Conservation (phyloP, 208 protist genomes). For the Leishmania mexicana region DNA sequence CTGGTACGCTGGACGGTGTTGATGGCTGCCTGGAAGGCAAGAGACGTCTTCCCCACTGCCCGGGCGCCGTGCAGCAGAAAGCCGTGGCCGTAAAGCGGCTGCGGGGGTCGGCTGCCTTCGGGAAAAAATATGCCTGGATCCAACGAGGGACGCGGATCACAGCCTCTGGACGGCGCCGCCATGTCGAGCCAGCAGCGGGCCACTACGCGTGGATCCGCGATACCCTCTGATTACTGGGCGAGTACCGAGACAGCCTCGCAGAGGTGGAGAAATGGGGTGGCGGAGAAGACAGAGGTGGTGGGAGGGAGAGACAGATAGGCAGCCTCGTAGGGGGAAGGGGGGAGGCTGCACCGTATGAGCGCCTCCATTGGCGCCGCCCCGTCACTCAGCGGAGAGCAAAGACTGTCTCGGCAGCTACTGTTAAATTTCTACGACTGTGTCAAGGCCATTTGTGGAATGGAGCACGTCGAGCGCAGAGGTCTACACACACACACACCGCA, state of each 20-base stretch:
- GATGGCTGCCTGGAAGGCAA: constrained; percentile 72
- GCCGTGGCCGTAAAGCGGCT: constrained; percentile 42
- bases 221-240: background rate
- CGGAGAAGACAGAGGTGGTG: background rate
- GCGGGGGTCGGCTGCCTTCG: constrained; percentile 12
- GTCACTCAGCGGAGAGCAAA: background rate
- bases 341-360: background rate
- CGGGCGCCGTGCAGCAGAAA: constrained; percentile 57
- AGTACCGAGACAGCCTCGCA: background rate
- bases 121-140: constrained; percentile 33
- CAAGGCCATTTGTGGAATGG: background rate
- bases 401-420: background rate
- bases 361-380: background rate
- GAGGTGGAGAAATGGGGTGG: background rate
- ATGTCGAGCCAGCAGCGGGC: background rate
- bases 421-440: background rate
- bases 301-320: background rate
- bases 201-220: background rate
- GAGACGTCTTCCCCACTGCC: constrained; percentile 57
- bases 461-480: background rate
- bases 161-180: background rate
- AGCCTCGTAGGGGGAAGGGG: background rate
- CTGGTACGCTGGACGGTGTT: constrained; percentile 33
- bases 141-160: background rate
- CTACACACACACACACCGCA: background rate